Base-by-base conservation (phyloP, 139 green algal species). In the Chlamydomonas applanata region DNA sequence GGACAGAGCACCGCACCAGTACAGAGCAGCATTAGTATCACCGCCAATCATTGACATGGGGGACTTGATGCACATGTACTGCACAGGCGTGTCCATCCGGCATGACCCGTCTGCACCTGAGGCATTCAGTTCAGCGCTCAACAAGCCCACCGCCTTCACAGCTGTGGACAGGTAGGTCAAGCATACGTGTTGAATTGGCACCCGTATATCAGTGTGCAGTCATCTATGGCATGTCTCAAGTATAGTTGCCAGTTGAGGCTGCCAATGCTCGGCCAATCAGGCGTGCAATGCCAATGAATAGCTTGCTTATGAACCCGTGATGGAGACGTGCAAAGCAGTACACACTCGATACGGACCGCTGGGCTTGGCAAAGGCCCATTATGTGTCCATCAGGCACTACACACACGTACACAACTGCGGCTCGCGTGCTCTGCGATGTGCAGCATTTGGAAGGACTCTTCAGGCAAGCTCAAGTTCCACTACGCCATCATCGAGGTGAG, bases 401-500 rank as follows among this genome's bases (percentile, higher is more conserved):
- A n/a, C 46, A n/a, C 14, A 71, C 46, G 13, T 32, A 34, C 20
- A 22, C 0, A 64, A 54, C 20, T 35, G 65, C 40, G 27, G 64
- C 32, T 27, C 19, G 19, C 19, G 64, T 70, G 71, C 35, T 30
- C n/a, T n/a, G n/a, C n/a, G n/a, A n/a, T 49, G 11, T 49, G 40
- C 40, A 49, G 40, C 40, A 49, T 49, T 11, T 49, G 40, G 40
- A 49, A 49, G 40, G 40, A 49, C 40, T 49, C 40, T 19, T 29
- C 46, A n/a, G 76, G 70, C 2, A 44, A 27, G 24, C 59, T 83
- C 14, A 69, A 70, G 64, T 88, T 77, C 52, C 83, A 88, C 30
- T 88, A 85, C 53, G 76, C 75, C 19, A 76, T 88, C 22, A 72
- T 88, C 2, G 83, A 88, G 79, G 83, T 82, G 25, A n/a, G 29